Base-by-base conservation (phyloP, 495 filamentous ascomycete genomes). In the Xylaria intraflava region DNA sequence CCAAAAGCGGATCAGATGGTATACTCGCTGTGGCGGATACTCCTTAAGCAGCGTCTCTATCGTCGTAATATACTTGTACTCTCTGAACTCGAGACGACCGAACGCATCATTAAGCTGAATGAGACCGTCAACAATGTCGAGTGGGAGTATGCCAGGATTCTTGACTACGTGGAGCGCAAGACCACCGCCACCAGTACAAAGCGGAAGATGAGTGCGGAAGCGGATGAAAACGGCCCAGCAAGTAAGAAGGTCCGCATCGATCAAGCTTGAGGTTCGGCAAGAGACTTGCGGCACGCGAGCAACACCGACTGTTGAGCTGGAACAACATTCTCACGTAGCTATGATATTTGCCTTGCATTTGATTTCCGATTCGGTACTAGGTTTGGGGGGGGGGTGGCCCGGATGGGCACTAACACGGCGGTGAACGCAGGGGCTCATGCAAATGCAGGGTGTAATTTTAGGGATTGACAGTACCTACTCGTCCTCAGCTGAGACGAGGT, bases 21-120 rank as follows among this genome's bases (percentile, higher is more conserved):
- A 29, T 94, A 88, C 65, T 82, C 80, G 59, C 85, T 91, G 63
- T 96, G 91, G 91, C 78, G 85, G 51, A 72, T 94, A 62, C 77
- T 90, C 19, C 80, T 86, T 27, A 96, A 96, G 70, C 82, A 88
- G 68, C 74, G 92, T 33, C 69, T 96, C 12, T 91, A 85, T 65
- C 82, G 83, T 51, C 86, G 87, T 47, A 92, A 91, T 62, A 75
- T 77, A 44, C 86, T 94, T 59, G 67, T 80, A 43, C 78, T 99
- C 10, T 81, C 80, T 17, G 89, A 96, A 73, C 58, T 96, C 35
- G 89, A 95, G 58, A 67, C 79, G 23, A 66, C 66, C 5, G 92
- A 96, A 51, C 81, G 90, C 20, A 80, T 90, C 10, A 78, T 89
- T 59, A 92, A 89, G 70, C 73, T 97, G 19, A 85, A 91, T 59